Conservation (phyloP, 768 basidiomycete species). For the Tylopilus sp. region DNA sequence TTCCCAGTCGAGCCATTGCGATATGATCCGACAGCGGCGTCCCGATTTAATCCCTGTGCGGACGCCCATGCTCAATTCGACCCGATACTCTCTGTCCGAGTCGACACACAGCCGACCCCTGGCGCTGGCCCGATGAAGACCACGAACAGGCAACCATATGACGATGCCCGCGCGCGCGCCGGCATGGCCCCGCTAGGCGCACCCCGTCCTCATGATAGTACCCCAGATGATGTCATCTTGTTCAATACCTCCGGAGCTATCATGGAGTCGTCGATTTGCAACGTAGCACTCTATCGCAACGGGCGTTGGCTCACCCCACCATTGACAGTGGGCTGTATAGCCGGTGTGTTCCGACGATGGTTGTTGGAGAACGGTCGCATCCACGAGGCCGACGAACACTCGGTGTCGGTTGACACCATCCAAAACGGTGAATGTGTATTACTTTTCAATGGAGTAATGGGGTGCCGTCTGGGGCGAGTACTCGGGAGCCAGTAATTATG, state of each 20-base stretch:
- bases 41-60: conserved; percentile 35
- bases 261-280: conserved; percentile 69
- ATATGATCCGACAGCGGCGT: conserved; percentile 39
- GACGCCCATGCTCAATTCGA: conserved; percentile 27
- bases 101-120: conserved; percentile 55
- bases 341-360: conserved; percentile 68
- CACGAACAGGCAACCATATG: conserved; percentile 56
- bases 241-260: conserved; percentile 49
- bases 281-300: conserved; percentile 62
- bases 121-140: conserved; percentile 65
- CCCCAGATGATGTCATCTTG: conserved; percentile 57
- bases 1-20: conserved; percentile 31
- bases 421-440: conserved; percentile 60
- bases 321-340: conserved; percentile 60
- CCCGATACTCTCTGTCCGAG: conserved; percentile 42
- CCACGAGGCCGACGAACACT: conserved; percentile 44
- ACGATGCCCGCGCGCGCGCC: conserved; percentile 58
- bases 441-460: conserved; percentile 69
- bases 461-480: conserved; percentile 54
- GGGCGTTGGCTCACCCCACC: conserved; percentile 65
- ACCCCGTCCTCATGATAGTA: neutral
- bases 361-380: conserved; percentile 59
- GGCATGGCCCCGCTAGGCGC: conserved; percentile 36
- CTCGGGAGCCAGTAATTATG: neutral
- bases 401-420: conserved; percentile 43